Conservation (phyloP, 768 basidiomycete genomes). For the Boletus speciosus region DNA sequence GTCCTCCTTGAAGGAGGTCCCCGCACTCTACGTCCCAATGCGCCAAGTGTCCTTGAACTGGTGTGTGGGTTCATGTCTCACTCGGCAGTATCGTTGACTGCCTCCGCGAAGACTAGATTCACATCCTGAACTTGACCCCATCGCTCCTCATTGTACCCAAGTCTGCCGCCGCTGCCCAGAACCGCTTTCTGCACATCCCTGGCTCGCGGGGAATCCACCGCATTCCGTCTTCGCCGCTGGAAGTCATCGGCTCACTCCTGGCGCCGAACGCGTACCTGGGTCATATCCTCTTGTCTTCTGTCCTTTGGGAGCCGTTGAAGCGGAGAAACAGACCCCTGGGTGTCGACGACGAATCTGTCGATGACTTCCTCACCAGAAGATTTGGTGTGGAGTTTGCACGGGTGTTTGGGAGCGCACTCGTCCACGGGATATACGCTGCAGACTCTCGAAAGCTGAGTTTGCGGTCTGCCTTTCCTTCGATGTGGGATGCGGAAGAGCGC, state of each 20-base stretch:
- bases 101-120: conserved; percentile 50
- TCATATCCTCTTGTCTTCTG: conserved; percentile 47
- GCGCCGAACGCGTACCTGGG: conserved; percentile 34
- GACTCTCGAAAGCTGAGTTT: conserved; percentile 75
- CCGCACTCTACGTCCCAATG: conserved; percentile 76
- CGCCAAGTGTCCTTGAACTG: conserved; percentile 71
- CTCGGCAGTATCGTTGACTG: conserved; percentile 8
- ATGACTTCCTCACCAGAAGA: conserved; percentile 69
- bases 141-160: conserved; percentile 65
- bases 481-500: conserved; percentile 67
- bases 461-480: conserved; percentile 68
- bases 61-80: conserved; percentile 39
- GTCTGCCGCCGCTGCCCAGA: conserved; percentile 67
- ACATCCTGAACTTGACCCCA: conserved; percentile 61
- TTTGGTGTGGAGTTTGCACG: conserved; percentile 73
- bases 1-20: conserved; percentile 85
- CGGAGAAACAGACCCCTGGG: conserved; percentile 38
- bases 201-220: conserved; percentile 48
- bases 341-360: conserved; percentile 71
- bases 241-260: conserved; percentile 35
- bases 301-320: conserved; percentile 59
- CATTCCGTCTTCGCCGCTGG: conserved; percentile 42
- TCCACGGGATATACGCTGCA: conserved; percentile 92
- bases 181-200: conserved; percentile 68
- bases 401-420: conserved; percentile 72